phyloP scores from a whole-genome alignment of 108 stramenopile genomes.

The Nitzschia palea region DNA sequence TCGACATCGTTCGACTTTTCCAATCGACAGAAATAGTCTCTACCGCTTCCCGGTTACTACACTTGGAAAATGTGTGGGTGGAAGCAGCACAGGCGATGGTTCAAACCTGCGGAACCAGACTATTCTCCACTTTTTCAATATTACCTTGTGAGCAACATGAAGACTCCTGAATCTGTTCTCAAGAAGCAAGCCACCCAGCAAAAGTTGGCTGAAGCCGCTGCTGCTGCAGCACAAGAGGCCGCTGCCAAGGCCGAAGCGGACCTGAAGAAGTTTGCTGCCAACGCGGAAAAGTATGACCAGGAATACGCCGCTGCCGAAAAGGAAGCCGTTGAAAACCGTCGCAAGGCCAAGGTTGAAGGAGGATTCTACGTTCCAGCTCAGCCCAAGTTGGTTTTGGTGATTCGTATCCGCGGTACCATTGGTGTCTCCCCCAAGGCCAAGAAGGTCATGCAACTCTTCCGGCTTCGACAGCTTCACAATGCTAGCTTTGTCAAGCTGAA shows the following conservation, averaged over 20 bases:
- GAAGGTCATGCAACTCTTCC: conserved; percentile 99
- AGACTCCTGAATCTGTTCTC: conserved; percentile 96
- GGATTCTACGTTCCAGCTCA: conserved; percentile 96
- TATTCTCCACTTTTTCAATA: too few relatives aligned
- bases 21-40: too few relatives aligned
- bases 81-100: too few relatives aligned
- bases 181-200: conserved; percentile 97
- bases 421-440: conserved; percentile 99
- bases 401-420: conserved; percentile 99
- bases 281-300: conserved; percentile 92
- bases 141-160: conserved; percentile 45
- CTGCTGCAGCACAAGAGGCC: conserved; percentile 75
- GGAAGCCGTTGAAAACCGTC: conserved; percentile 90
- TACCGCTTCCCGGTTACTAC: too few relatives aligned
- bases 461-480: conserved; percentile 99
- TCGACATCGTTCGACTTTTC: too few relatives aligned
- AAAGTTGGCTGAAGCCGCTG: conserved; percentile 76
- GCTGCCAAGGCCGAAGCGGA: conserved; percentile 78
- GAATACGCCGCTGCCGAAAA: conserved; percentile 90
- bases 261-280: conserved; percentile 76
- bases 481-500: conserved; percentile 98
- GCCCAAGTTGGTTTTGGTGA: conserved; percentile 95
- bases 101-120: too few relatives aligned
- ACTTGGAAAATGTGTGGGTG: too few relatives aligned
- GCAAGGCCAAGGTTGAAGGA: conserved; percentile 94